Evolutionary conservation across 208 protist genomes (phyloP).

Genomic region (Crithidia sp.): DNA sequence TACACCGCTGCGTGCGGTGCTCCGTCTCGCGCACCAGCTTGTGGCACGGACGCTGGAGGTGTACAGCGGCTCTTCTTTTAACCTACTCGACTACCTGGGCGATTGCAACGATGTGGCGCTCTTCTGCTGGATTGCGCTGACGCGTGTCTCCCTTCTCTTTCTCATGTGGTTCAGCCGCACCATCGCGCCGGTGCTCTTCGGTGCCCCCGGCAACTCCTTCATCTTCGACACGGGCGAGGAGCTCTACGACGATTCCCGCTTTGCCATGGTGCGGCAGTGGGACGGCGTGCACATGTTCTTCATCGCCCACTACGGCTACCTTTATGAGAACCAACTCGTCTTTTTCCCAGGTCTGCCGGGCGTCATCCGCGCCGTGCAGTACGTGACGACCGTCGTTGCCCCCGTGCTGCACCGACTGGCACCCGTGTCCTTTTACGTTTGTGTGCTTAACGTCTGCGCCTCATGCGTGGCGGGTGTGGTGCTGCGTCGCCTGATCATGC

Average conservation of each 20-base stretch:
- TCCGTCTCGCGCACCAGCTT: not conserved
- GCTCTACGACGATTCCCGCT: constrained; percentile 55
- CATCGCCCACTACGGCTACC: constrained; percentile 77
- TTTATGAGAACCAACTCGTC: constrained; percentile 64
- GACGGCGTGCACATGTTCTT: constrained; percentile 82
- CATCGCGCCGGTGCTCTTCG: constrained; percentile 47
- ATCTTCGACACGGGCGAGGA: constrained; percentile 61
- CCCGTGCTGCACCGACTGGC: constrained; percentile 37
- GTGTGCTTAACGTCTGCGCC: constrained; percentile 47
- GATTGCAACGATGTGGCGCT: constrained; percentile 47
- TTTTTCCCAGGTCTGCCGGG: constrained; percentile 79
- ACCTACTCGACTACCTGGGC: constrained; percentile 50
- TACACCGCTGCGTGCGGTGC: not conserved
- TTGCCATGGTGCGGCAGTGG: constrained; percentile 67
- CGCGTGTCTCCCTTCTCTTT: constrained; percentile 47
- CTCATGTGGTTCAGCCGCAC: constrained; percentile 51
- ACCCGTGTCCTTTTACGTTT: constrained; percentile 59
- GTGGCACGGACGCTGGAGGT: constrained; percentile 3
- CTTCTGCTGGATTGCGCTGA: constrained; percentile 39
- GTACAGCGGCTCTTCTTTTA: constrained; percentile 24
- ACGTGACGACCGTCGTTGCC: constrained; percentile 30
- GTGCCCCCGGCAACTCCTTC: constrained; percentile 30
- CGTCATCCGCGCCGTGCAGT: constrained; percentile 49
- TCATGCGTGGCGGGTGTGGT: constrained; percentile 46
- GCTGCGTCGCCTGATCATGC: constrained; percentile 57